Conservation (phyloP, 208 protist species). For the Balamuthia mandrillaris region DNA sequence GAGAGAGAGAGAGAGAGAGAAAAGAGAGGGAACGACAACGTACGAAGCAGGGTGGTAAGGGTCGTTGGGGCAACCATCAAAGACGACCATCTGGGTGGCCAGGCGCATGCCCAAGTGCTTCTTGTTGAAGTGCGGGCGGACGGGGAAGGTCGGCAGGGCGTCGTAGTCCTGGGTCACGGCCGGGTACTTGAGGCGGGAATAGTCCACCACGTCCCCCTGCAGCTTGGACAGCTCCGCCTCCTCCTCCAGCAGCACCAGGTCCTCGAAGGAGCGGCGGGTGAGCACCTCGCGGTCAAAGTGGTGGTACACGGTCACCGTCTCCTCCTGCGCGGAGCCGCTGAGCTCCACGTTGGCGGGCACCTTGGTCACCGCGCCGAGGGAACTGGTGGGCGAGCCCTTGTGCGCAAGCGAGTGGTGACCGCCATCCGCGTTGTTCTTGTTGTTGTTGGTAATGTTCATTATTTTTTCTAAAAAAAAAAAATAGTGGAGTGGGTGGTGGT, state of each 20-base stretch:
- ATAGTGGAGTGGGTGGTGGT: too few relatives aligned
- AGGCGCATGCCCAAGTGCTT: constrained; percentile 64
- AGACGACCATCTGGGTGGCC: constrained; percentile 77
- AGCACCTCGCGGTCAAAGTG: constrained; percentile 25
- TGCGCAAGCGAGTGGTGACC: too few relatives aligned
- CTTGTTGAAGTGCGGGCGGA: constrained; percentile 76
- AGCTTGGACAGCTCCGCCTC: background rate
- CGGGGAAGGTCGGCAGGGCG: constrained; percentile 74
- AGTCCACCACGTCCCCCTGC: constrained; percentile 22
- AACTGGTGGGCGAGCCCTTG: too few relatives aligned
- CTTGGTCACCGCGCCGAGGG: too few relatives aligned
- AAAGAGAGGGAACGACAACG: background rate
- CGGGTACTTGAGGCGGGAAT: too few relatives aligned
- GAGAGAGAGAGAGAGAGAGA: background rate
- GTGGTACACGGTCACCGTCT: background rate
- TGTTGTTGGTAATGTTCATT: too few relatives aligned
- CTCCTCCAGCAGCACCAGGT: too few relatives aligned
- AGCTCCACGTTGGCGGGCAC: too few relatives aligned
- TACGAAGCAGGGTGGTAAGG: constrained; percentile 80
- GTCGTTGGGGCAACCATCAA: constrained; percentile 82
- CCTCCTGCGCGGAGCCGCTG: too few relatives aligned
- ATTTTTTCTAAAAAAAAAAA: too few relatives aligned
- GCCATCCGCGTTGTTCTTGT: too few relatives aligned
- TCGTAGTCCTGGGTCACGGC: constrained; percentile 66
- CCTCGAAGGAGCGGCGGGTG: too few relatives aligned